A percentile compares a stretch with the other conserved stretches of the same genome.
Evolutionary conservation across 345 rosid species (phyloP).

Genomic region (Mercurialis annua): DNA sequence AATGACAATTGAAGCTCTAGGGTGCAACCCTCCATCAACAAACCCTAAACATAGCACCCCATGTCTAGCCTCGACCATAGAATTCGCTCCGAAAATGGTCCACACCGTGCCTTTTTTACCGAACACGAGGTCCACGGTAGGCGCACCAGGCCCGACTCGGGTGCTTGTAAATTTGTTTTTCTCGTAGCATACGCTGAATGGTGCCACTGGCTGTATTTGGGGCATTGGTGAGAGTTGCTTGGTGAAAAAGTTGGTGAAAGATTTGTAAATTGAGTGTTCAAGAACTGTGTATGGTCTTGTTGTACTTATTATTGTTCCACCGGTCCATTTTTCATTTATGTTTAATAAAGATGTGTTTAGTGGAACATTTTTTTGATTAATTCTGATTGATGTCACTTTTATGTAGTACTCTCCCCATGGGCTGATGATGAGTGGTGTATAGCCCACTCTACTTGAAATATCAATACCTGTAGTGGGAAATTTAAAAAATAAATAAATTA

Average conservation of each 20-base stretch:
- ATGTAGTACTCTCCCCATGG: conserved; percentile 29
- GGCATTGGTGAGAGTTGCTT: conserved; percentile 10
- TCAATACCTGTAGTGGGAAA: conserved; percentile 17
- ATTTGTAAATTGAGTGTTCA: conserved; percentile 24
- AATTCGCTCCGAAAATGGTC: conserved; percentile 29
- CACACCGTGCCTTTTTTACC: conserved; percentile 15
- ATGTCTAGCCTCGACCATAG: conserved; percentile 22
- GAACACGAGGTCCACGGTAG: conserved; percentile 29
- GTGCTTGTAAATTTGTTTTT: not conserved
- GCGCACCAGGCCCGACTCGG: conserved; percentile 16
- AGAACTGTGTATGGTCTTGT: conserved; percentile 24
- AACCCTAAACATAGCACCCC: conserved; percentile 33
- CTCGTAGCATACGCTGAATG: conserved; percentile 22
- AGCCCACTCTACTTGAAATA: conserved; percentile 10
- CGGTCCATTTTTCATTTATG: not conserved
- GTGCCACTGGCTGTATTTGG: conserved; percentile 9
- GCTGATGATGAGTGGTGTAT: conserved; percentile 27
- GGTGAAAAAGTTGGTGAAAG: conserved; percentile 16
- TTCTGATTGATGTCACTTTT: conserved; percentile 15
- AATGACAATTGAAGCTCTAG: conserved; percentile 21
- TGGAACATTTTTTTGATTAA: conserved; percentile 19
- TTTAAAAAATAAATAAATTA: too few relatives aligned
- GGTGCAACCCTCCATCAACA: conserved; percentile 28
- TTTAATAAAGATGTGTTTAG: conserved; percentile 6
- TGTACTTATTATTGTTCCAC: conserved; percentile 30